Percentiles rank a stretch among this genome's conserved stretches.
Evolutionary conservation across 352 stramenopile genomes (phyloP).

Genomic region (Phytophthora sojae): DNA sequence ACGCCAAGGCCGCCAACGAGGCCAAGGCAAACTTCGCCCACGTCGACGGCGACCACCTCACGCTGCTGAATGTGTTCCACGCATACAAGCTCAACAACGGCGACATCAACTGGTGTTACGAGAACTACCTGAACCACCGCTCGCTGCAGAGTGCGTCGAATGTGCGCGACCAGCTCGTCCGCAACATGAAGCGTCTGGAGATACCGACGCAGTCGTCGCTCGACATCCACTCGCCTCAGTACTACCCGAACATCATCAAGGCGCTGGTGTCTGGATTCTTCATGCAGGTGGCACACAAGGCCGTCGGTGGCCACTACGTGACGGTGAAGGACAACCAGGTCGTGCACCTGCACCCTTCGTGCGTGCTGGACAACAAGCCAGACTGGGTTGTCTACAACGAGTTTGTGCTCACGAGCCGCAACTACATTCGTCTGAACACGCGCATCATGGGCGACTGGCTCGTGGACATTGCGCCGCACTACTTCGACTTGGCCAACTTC

Average conservation of each 20-base stretch:
- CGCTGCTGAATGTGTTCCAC: conserved; percentile 98
- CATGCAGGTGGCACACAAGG: conserved; percentile 96
- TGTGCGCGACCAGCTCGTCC: conserved; percentile 96
- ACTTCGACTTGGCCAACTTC: conserved; percentile 99
- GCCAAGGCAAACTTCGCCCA: conserved; percentile 97
- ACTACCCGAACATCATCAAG: conserved; percentile 95
- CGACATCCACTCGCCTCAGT: conserved; percentile 85
- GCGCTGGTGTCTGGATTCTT: conserved; percentile 97
- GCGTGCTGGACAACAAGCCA: conserved; percentile 95
- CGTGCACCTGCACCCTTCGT: conserved; percentile 97
- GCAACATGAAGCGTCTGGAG: conserved; percentile 96
- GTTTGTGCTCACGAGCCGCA: conserved; percentile 98
- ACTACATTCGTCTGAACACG: conserved; percentile 99
- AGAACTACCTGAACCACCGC: conserved; percentile 98
- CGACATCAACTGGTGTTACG: conserved; percentile 96
- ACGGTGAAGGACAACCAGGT: conserved; percentile 99
- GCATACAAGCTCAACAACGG: conserved; percentile 95
- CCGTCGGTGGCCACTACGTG: conserved; percentile 93
- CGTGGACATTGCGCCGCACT: conserved; percentile 95
- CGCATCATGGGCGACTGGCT: conserved; percentile 94
- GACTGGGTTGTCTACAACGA: conserved; percentile 99
- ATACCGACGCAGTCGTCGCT: conserved; percentile 76
- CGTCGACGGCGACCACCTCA: conserved; percentile 97
- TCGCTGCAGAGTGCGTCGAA: conserved; percentile 95
- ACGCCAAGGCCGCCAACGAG: conserved; percentile 96